Evolutionary conservation across 148 eudicot species (phyloP).

Genomic region (Dysphania ambrosioides): DNA sequence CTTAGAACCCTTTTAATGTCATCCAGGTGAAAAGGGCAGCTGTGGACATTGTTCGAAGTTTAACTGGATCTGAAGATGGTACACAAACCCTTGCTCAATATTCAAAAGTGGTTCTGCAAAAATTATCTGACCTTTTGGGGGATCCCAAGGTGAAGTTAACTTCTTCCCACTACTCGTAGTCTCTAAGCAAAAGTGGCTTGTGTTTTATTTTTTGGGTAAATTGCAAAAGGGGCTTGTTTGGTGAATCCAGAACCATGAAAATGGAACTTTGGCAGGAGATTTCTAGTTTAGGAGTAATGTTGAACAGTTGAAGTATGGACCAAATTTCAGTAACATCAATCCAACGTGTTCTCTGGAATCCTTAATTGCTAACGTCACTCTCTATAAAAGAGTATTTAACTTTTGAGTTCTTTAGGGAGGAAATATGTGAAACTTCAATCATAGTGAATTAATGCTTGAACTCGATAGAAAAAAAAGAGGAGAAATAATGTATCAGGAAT

Average conservation of each 20-base stretch:
- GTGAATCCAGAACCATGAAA: neutral
- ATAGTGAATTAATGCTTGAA: neutral
- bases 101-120: conserved; percentile 46
- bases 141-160: conserved; percentile 60
- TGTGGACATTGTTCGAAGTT: conserved; percentile 79
- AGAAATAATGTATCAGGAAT: neutral
- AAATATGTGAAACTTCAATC: neutral
- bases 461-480: neutral
- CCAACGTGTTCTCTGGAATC: neutral
- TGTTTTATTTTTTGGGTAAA: neutral
- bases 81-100: conserved; percentile 57
- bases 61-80: conserved; percentile 91
- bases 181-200: no score
- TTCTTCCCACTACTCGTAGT: neutral
- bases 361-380: neutral
- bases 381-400: neutral
- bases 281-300: neutral
- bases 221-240: neutral
- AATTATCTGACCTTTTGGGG: conserved; percentile 54
- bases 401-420: neutral
- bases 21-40: conserved; percentile 81
- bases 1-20: neutral
- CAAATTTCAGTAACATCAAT: neutral
- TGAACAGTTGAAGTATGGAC: neutral
- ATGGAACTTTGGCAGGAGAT: neutral